Evolutionary conservation across 331 rosid species (phyloP).

Genomic region (Cydonia oblonga): DNA sequence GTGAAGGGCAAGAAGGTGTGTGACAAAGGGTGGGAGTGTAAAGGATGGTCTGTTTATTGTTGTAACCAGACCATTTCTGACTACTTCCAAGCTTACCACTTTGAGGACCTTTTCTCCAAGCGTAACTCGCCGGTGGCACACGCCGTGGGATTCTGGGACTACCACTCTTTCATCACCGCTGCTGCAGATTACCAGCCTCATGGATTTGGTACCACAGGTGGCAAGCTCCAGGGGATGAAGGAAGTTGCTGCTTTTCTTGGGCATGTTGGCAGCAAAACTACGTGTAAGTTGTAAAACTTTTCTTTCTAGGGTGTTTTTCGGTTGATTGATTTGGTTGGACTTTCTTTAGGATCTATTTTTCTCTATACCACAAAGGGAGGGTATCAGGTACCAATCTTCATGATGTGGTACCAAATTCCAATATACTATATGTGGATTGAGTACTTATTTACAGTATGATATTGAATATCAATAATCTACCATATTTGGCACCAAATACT

Average conservation of each 20-base stretch:
- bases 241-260: constrained; percentile 87
- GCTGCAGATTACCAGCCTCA: constrained; percentile 64
- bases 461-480: not conserved
- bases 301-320: not conserved
- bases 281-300: constrained; percentile 36
- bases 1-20: constrained; percentile 84
- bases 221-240: constrained; percentile 47
- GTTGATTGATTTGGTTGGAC: not conserved
- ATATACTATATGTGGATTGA: not conserved
- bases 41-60: constrained; percentile 57
- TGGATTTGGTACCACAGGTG: constrained; percentile 83
- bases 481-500: too few relatives aligned
- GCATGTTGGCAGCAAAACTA: constrained; percentile 90
- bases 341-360: not conserved
- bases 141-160: constrained; percentile 89
- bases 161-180: constrained; percentile 72
- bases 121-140: constrained; percentile 79
- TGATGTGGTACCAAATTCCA: not conserved
- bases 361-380: not conserved
- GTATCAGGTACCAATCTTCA: not conserved
- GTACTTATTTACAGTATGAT: not conserved
- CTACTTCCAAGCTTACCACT: constrained; percentile 62
- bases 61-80: constrained; percentile 83
- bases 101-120: constrained; percentile 68
- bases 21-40: constrained; percentile 93